Conservation (phyloP, 2,329 filamentous ascomycete species). For the Madurella fahalii region DNA sequence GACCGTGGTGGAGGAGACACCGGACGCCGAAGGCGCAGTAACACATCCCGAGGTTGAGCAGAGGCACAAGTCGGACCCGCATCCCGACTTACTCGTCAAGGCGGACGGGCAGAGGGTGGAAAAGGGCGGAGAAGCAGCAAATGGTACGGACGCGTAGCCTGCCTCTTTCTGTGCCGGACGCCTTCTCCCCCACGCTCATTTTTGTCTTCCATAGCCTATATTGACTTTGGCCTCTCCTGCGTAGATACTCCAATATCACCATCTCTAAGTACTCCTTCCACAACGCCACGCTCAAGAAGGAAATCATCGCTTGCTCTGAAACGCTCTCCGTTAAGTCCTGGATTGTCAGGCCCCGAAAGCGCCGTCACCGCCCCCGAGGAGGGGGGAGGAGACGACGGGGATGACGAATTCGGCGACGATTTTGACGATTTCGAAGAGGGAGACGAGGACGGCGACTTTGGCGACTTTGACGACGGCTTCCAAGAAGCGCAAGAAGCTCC, state of each 20-base stretch:
- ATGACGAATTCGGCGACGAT: conserved; percentile 54
- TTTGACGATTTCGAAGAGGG: conserved; percentile 62
- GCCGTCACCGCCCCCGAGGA: conserved; percentile 27
- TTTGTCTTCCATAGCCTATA: conserved; percentile 26
- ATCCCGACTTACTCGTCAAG: conserved; percentile 50
- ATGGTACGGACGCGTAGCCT: conserved; percentile 38
- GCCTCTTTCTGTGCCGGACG: conserved; percentile 18
- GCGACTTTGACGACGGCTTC: conserved; percentile 71
- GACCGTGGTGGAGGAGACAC: conserved; percentile 52
- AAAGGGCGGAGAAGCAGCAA: conserved; percentile 30
- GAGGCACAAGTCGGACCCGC: conserved; percentile 47
- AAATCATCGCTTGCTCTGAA: conserved; percentile 28
- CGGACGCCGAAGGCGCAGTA: conserved; percentile 41
- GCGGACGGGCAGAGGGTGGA: conserved; percentile 37
- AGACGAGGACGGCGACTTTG: conserved; percentile 53
- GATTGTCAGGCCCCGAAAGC: conserved; percentile 17
- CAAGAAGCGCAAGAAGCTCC: conserved; percentile 48
- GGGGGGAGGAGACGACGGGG: conserved; percentile 30
- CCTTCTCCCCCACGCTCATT: conserved; percentile 14
- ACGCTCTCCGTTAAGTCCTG: conserved; percentile 24
- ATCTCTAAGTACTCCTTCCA: conserved; percentile 27
- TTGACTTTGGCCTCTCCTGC: conserved; percentile 32
- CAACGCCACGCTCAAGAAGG: conserved; percentile 31
- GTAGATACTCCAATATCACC: conserved; percentile 38
- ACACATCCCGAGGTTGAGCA: conserved; percentile 42